A percentile compares a stretch with the other conserved stretches of the same genome.
Evolutionary conservation across 176 grass and related monocot species (phyloP).

Genomic region (Zea luxurians): DNA sequence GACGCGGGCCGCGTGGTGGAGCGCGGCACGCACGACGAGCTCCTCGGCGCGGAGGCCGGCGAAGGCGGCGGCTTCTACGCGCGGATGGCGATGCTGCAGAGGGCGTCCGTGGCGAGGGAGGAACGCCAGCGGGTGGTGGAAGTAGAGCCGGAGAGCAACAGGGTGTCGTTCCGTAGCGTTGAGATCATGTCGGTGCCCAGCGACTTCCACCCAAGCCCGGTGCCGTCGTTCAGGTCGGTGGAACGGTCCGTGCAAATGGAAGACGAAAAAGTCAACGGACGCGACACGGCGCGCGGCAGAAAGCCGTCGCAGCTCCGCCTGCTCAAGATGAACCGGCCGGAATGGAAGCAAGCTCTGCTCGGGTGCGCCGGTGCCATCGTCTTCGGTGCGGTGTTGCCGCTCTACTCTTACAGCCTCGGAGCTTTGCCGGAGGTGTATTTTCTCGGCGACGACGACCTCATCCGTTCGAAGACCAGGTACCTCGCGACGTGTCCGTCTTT

Average conservation of each 20-base stretch:
- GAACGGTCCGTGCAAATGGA: constrained; percentile 18
- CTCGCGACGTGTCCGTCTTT: neutral
- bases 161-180: constrained; percentile 35
- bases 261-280: neutral
- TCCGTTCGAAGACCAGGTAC: constrained; percentile 52
- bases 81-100: constrained; percentile 41
- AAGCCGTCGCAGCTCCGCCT: constrained; percentile 51
- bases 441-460: constrained; percentile 40
- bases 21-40: constrained; percentile 55
- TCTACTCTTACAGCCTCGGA: constrained; percentile 57
- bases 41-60: neutral
- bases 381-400: constrained; percentile 50
- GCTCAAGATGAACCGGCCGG: constrained; percentile 56
- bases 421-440: constrained; percentile 53
- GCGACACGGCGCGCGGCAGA: neutral
- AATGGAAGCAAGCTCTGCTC: constrained; percentile 59
- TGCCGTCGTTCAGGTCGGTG: constrained; percentile 30
- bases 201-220: constrained; percentile 18
- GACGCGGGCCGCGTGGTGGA: constrained; percentile 47
- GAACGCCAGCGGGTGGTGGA: constrained; percentile 7
- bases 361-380: constrained; percentile 44
- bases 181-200: constrained; percentile 34
- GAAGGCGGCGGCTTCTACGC: constrained; percentile 42
- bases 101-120: constrained; percentile 11
- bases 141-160: neutral